Evolutionary conservation across 441 rosid species (phyloP), one percentile per base, ranked within the genome.

Genomic region (Pelargonium citronellum): DNA sequence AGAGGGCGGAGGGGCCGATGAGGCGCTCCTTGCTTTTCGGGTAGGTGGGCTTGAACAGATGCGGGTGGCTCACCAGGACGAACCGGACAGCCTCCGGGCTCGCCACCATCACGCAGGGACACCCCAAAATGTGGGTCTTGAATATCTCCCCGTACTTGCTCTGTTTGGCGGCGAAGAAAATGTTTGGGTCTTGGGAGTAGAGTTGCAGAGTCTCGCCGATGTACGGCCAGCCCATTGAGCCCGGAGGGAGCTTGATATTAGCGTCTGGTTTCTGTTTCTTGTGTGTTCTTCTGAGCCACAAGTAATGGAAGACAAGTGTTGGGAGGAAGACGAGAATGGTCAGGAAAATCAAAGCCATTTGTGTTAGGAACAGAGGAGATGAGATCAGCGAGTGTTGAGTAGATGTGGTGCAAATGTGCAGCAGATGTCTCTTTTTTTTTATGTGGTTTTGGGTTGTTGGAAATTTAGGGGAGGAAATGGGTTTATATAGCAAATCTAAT

Each of bases 161-260:
- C 73, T 89, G 96, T 81, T 88, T 93, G 70, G 87, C 24, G 4
- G 86, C 71, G 58, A 91, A 89, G 88, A 93, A 89, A 3, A 87
- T 77, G 78, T 85, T 89, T 12, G 97, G 98, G 84, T 93, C 90
- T 74, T 86, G 87, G 67, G 96, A 89, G 76, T 92, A 92, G 77
- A 90, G 95, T 75, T 87, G 95, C 34, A 90, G 88, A 22, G 98
- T 93, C 74, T 93, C 96, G 53, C 98, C 98, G 62, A 89, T 77
- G 76, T 82, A 82, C 73, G 96, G 95, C 87, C 88, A 89, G 1
- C 98, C 98, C 96, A 91, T 82, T 78, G 97, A 88, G 67, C 98
- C 98, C 0, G 98, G 97, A 78, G 96, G 97, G 68, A 91, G 97
- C 78, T 83, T 74, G 69, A 75, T 71, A 67, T 60, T 68, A 69